Evolutionary conservation across 225 moss, liverwort and hornwort species (phyloP).

Genomic region (Physcomitrium patens): DNA sequence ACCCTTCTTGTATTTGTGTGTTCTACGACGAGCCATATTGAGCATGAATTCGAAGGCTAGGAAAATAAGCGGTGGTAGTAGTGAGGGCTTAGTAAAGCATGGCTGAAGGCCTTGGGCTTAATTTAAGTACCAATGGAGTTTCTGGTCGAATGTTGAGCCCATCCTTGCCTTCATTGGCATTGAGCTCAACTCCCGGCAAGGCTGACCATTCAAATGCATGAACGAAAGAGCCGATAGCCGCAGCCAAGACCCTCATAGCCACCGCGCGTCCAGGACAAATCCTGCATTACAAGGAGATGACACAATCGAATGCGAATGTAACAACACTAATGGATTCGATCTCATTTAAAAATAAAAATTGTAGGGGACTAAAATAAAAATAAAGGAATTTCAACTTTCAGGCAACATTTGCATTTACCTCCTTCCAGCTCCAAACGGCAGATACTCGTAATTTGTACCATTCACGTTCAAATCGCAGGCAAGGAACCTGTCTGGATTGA

Average conservation of each 20-base stretch:
- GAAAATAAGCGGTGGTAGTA: neutral
- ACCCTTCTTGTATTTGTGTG: neutral
- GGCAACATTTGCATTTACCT: conserved; percentile 9
- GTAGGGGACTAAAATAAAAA: neutral
- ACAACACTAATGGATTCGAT: neutral
- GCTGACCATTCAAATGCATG: conserved; percentile 34
- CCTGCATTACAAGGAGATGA: conserved; percentile 7
- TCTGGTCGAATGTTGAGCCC: conserved; percentile 29
- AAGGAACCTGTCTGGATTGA: conserved; percentile 46
- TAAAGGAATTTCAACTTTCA: no score
- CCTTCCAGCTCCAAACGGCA: conserved; percentile 44
- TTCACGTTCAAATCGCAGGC: conserved; percentile 25
- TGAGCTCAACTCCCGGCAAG: conserved; percentile 18
- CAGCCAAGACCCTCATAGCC: conserved; percentile 31
- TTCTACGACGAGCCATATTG: neutral
- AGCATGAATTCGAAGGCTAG: neutral
- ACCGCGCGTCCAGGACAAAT: conserved; percentile 42
- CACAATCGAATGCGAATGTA: neutral
- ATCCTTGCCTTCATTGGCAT: conserved; percentile 8
- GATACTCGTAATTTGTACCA: conserved; percentile 24
- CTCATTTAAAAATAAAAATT: neutral
- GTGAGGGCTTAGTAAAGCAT: conserved; percentile 15
- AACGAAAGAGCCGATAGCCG: conserved; percentile 26
- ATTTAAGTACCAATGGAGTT: conserved; percentile 24
- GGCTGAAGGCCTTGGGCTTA: conserved; percentile 18